Base-by-base conservation (phyloP, 2,329 filamentous ascomycete species). In the Trichoderma endophyticum region DNA sequence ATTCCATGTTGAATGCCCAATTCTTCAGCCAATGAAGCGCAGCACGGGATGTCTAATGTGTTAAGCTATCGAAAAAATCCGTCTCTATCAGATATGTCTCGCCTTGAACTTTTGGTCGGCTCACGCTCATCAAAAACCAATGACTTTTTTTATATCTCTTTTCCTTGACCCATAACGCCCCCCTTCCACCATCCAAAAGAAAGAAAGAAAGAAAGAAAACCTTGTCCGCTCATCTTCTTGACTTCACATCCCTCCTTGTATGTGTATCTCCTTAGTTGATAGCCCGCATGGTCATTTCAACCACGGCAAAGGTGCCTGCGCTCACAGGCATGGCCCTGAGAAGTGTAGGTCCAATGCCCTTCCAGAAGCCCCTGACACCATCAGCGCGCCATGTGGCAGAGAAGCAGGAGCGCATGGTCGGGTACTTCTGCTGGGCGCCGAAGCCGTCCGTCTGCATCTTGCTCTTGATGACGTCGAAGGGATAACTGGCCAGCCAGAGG, bases 381-480 rank as follows among this genome's bases (percentile, higher is more conserved):
- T 97, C 94, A 6, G 83, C 86, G 73, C 87, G 87, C 85, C 88
- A 97, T 2, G 92, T 97, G 86, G 97, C 90, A 72, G 86, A 88
- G 82, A 98, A 97, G 84, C 93, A 97, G 83, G 97, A 93, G 66
- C 91, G 88, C 95, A 98, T 98, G 71, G 86, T 91, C 80, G 85
- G 89, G 83, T 92, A 99, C 80, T 87, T 87, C 85, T 91, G 90
- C 74, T 88, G 84, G 63, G 81, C 73, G 5, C 93, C 94, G 80
- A 98, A 96, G 0, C 93, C 95, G 83, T 99, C 96, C 72, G 92
- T 97, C 88, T 99, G 96, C 95, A 98, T 98, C 89, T 97, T 98
- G 84, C 94, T 97, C 92, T 99, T 99, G 83, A 99, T 84, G 32
- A 99, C 95, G 83, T 99, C 96, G 75, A 99, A 92, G 26, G 96